A percentile compares a stretch with the other conserved stretches of the same genome.
phyloP scores from a whole-genome alignment of 176 grass and related monocot genomes.

The Lolium multiflorum region DNA sequence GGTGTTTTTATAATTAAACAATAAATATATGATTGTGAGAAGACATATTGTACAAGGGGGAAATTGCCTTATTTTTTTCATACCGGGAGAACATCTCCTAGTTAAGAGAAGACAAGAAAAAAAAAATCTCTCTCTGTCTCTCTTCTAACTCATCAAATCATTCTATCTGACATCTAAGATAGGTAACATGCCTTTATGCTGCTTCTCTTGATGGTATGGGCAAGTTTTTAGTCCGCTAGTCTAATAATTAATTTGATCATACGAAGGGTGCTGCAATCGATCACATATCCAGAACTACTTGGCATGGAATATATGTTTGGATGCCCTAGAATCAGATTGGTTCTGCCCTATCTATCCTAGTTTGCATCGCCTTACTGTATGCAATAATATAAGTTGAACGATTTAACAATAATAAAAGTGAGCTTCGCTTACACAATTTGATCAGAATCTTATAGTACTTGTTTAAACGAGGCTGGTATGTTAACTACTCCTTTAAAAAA shows the following conservation, averaged over 20 bases:
- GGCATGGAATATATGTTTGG: slow-evolving; percentile 52
- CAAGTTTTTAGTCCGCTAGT: not conserved
- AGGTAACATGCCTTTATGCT: no score
- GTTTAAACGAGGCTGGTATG: slow-evolving; percentile 34
- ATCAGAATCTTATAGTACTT: slow-evolving; percentile 38
- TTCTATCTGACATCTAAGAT: no score
- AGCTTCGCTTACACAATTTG: slow-evolving; percentile 32
- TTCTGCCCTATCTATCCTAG: slow-evolving; percentile 40
- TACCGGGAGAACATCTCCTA: no score
- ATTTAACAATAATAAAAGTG: not conserved
- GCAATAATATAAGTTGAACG: slow-evolving; percentile 30
- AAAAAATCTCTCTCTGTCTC: no score
- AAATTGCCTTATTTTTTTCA: no score
- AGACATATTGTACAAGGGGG: no score
- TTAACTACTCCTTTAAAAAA: not conserved
- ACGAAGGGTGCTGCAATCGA: not conserved
- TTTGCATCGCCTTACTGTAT: not conserved
- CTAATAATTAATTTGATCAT: not conserved
- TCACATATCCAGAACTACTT: slow-evolving; percentile 24
- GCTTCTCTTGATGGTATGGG: not conserved
- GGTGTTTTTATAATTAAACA: no score
- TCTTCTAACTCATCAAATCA: no score
- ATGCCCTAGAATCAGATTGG: slow-evolving; percentile 41
- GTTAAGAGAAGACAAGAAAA: no score
- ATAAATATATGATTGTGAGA: no score